A percentile compares a stretch with the other conserved stretches of the same genome.
These are phyloP conservation scores for Aspergillus sclerotioniger DNA, from an alignment of 495 filamentous ascomycete species.

Conservation along the genomic window DNA sequence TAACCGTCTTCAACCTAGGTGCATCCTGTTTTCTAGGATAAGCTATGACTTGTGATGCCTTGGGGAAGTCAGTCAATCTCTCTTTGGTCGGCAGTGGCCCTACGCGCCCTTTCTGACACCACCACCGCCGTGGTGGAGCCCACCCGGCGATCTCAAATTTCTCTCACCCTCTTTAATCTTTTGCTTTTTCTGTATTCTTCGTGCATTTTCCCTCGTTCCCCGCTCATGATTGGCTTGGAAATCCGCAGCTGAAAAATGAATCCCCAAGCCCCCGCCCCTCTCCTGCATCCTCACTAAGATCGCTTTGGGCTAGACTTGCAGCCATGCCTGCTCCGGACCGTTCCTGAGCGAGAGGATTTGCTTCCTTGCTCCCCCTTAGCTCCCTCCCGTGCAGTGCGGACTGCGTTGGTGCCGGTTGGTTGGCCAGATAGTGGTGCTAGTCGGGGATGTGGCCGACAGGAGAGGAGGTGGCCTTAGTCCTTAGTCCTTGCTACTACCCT, in stretches of 20 bases:
- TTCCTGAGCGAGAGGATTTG: slow-evolving; percentile 25
- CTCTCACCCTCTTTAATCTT: slow-evolving; percentile 1
- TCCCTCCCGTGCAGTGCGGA: not conserved
- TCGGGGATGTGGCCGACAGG: not conserved
- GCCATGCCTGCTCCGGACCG: slow-evolving; percentile 10
- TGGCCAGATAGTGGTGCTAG: slow-evolving; percentile 1
- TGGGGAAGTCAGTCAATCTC: not conserved
- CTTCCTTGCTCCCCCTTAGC: slow-evolving; percentile 25
- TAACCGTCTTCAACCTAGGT: not conserved
- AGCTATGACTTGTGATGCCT: slow-evolving; percentile 11
- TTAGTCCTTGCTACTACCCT: slow-evolving; percentile 5
- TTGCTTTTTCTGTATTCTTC: not conserved
- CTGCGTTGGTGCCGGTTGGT: not conserved
- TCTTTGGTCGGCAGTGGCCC: not conserved
- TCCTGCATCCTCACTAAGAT: slow-evolving; percentile 1
- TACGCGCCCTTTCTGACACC: slow-evolving; percentile 8
- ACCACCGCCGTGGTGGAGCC: slow-evolving; percentile 12
- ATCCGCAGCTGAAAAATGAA: slow-evolving; percentile 4
- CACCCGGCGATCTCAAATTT: slow-evolving; percentile 14
- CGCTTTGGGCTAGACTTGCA: slow-evolving; percentile 10
- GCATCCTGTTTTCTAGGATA: slow-evolving; percentile 2
- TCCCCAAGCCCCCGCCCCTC: not conserved
- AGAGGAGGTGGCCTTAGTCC: not conserved
- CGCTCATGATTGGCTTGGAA: slow-evolving; percentile 12
- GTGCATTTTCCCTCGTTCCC: not conserved